Conservation (phyloP, 768 basidiomycete species). For the Russula ochroleuca region DNA sequence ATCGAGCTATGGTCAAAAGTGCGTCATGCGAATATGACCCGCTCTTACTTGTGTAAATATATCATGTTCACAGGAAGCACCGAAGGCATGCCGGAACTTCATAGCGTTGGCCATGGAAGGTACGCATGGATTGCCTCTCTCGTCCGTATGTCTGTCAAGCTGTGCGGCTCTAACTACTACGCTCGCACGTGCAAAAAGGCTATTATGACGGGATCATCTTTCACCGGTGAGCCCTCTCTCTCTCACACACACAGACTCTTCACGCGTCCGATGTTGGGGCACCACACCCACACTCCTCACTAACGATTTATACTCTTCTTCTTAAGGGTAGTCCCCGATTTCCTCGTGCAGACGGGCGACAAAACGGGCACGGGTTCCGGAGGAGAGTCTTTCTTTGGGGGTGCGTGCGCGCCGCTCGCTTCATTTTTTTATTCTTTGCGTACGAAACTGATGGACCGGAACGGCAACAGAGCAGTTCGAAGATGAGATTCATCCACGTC, state of each 20-base stretch:
- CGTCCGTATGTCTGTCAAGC: background rate
- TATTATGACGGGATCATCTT: slow-evolving; percentile 97
- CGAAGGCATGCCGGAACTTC: slow-evolving; percentile 91
- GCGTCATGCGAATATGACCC: slow-evolving; percentile 2
- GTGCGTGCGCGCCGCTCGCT: slow-evolving; percentile 35
- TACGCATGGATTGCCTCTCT: slow-evolving; percentile 38
- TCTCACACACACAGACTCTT: too few relatives aligned
- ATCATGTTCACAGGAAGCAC: slow-evolving; percentile 62
- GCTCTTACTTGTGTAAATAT: background rate
- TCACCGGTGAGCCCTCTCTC: slow-evolving; percentile 55
- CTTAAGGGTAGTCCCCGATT: slow-evolving; percentile 75
- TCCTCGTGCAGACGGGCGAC: slow-evolving; percentile 94
- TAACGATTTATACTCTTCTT: background rate
- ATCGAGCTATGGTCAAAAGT: slow-evolving; percentile 94
- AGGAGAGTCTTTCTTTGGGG: slow-evolving; percentile 95
- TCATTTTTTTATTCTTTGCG: background rate
- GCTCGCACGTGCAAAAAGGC: slow-evolving; percentile 43
- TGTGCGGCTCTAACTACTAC: background rate
- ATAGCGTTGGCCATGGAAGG: slow-evolving; percentile 86
- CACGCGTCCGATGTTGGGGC: background rate
- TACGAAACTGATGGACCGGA: background rate
- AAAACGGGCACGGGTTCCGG: slow-evolving; percentile 85
- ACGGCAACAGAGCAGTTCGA: slow-evolving; percentile 71
- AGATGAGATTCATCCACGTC: slow-evolving; percentile 89
- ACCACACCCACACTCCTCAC: background rate